A percentile compares a stretch with the other conserved stretches of the same genome.
Conservation (phyloP, 1,284 basidiomycete species). For the Cutaneotrichosporon arboriforme region DNA sequence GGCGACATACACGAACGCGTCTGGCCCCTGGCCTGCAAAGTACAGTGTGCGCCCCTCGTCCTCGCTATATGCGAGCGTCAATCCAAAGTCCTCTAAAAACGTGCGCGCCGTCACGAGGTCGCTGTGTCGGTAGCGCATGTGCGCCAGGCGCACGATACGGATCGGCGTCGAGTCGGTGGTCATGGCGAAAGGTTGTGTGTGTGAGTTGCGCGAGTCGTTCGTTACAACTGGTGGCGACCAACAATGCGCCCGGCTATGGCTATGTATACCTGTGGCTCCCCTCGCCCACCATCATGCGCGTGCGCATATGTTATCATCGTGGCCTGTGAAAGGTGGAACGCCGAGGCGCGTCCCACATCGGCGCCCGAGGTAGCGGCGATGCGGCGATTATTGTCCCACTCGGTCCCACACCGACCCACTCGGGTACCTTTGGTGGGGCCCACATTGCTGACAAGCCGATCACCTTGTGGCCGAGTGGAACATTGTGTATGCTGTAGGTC, state of each 20-base stretch:
- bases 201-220: no score
- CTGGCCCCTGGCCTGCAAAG: conserved; percentile 20
- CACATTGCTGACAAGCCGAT: neutral
- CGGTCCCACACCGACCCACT: neutral
- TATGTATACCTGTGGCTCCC: no score
- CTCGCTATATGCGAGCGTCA: conserved; percentile 13
- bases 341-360: no score
- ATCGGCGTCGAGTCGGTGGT: conserved; percentile 8
- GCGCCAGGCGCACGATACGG: conserved; percentile 19
- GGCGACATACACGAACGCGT: conserved; percentile 22
- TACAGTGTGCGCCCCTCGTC: conserved; percentile 16
- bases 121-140: conserved; percentile 24
- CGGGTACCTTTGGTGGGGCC: neutral
- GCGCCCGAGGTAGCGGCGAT: no score
- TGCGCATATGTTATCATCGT: no score
- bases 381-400: neutral
- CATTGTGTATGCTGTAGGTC: no score
- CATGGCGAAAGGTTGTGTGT: conserved; percentile 7
- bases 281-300: no score
- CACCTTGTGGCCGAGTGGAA: no score
- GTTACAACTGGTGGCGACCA: neutral
- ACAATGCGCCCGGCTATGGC: neutral
- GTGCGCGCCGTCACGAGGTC: conserved; percentile 14
- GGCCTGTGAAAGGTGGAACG: no score
- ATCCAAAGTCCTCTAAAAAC: conserved; percentile 28